phyloP scores from a whole-genome alignment of 176 grass and related monocot species.

The Bonia amplexicaulis region DNA sequence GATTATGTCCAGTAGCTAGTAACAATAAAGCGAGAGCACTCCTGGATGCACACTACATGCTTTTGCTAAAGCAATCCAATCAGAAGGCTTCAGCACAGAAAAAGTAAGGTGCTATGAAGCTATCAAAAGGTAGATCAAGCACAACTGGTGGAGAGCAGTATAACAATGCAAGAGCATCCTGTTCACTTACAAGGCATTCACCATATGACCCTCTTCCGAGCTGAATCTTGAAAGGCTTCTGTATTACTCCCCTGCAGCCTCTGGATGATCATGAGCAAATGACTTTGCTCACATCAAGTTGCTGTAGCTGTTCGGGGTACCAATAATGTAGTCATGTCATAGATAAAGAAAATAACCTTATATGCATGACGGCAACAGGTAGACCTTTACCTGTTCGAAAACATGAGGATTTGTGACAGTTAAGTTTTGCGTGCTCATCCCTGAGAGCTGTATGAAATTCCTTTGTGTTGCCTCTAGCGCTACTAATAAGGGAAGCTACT shows the following conservation, averaged over 20 bases:
- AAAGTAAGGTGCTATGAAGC: neutral
- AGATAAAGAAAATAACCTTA: neutral
- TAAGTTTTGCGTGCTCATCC: conserved; percentile 64
- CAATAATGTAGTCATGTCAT: conserved; percentile 15
- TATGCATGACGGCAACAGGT: neutral
- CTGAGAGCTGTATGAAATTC: conserved; percentile 68
- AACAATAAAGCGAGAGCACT: conserved; percentile 5
- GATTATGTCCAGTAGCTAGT: conserved; percentile 1
- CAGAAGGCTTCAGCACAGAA: conserved; percentile 1
- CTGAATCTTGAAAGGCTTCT: conserved; percentile 64
- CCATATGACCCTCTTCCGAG: conserved; percentile 79
- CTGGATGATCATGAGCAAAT: conserved; percentile 27
- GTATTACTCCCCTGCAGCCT: conserved; percentile 52
- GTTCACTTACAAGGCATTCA: conserved; percentile 64
- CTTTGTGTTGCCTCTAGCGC: conserved; percentile 49
- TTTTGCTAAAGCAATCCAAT: conserved; percentile 16
- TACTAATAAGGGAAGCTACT: too few species aligned
- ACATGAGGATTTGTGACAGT: conserved; percentile 83
- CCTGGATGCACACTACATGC: neutral
- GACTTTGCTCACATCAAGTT: conserved; percentile 55
- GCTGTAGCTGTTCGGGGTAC: conserved; percentile 53
- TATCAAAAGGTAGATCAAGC: conserved; percentile 9
- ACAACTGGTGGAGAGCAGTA: neutral
- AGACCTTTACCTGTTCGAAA: conserved; percentile 66
- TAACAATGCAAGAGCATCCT: neutral